phyloP scores from a whole-genome alignment of 2,329 filamentous ascomycete genomes.

The Ophiostoma quercus region DNA sequence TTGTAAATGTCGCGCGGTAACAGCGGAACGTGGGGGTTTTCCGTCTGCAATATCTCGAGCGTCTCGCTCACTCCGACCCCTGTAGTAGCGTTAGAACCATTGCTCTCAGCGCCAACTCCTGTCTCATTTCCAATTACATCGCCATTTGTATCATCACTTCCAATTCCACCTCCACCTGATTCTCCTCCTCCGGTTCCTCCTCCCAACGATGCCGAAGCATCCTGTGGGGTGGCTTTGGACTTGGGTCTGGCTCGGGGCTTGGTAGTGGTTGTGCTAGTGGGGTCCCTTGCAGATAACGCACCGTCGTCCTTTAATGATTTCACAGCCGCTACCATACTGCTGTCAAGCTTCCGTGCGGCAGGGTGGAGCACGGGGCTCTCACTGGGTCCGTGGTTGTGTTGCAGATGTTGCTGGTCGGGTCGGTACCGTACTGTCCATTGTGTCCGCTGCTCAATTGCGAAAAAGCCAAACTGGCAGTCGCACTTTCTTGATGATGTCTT shows the following conservation, averaged over 20 bases:
- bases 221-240: conserved; percentile 18
- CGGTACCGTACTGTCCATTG: conserved; percentile 63
- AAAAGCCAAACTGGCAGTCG: conserved; percentile 65
- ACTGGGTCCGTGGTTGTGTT: conserved; percentile 61
- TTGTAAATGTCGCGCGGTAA: conserved; percentile 64
- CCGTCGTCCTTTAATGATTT: conserved; percentile 62
- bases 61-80: conserved; percentile 61
- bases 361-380: conserved; percentile 63
- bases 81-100: conserved; percentile 33
- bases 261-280: conserved; percentile 14
- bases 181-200: conserved; percentile 10
- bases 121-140: neutral
- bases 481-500: conserved; percentile 65
- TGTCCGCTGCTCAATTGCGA: conserved; percentile 61
- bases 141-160: neutral
- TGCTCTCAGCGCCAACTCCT: conserved; percentile 16
- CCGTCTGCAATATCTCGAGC: conserved; percentile 59
- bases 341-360: conserved; percentile 60
- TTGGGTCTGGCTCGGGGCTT: conserved; percentile 22
- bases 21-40: conserved; percentile 59
- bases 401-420: conserved; percentile 52
- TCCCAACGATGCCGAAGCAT: conserved; percentile 9
- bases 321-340: conserved; percentile 62
- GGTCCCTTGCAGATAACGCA: conserved; percentile 37
- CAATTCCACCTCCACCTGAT: neutral